Evolutionary conservation across 2,329 filamentous ascomycete genomes (phyloP), one percentile per base, ranked within the genome.

Genomic region (Fusarium armeniacum): DNA sequence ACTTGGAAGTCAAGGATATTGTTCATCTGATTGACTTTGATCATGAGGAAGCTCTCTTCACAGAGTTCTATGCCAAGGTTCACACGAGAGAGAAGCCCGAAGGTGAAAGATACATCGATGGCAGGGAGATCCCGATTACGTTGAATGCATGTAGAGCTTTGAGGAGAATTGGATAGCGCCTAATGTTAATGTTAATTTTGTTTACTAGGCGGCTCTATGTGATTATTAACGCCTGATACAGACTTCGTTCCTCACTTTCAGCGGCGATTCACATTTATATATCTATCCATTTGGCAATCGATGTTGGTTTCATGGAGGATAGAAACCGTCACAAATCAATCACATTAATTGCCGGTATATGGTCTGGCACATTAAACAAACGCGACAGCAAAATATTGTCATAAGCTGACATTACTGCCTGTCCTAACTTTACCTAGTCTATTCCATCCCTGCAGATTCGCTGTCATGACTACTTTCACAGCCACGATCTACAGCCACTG

Each of bases 121-220:
- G 36, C 0, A 22, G n/a, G 2, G 12, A 40, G 0, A 22, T 40
- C 0, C 2, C 11, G 6, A 22, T 22, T 3, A 40, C 36, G 4
- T 5, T 40, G 12, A 40, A 40, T 40, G 36, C 36, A 8, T 40
- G 36, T 6, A 40, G 36, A 9, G 12, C 12, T 20, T 12, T 13
- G 10, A n/a, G 18, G 5, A 38, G 18, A 38, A 38, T 12, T 12
- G 12, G 10, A 38, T 38, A 38, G 18, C 35, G 10, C 9, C 9
- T 10, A 10, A 33, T 36, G 18, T n/a, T 36, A 5, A 36, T 11
- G 9, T 33, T 33, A 6, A 33, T 33, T 4, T 2, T 15, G 10
- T 30, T 10, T 30, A 30, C 28, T 10, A 30, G 10, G 10, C 11
- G 28, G 9, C 28, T 30, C 9, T 30, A 11, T 9, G 3, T 30